Evolutionary conservation across 495 filamentous ascomycete species (phyloP).

Genomic region (Talaromyces wortmannii): DNA sequence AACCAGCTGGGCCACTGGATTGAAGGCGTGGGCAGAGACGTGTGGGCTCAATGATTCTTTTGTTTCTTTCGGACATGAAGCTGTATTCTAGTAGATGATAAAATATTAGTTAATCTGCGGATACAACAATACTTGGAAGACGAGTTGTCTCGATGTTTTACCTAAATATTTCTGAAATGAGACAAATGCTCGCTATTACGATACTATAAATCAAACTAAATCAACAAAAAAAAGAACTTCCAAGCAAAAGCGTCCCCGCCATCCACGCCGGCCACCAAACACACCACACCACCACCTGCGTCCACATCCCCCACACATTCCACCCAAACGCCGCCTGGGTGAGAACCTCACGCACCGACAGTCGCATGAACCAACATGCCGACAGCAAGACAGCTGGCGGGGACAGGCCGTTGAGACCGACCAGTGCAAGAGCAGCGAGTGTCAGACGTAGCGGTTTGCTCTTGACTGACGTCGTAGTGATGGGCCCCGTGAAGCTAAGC

Average conservation of each 20-base stretch:
- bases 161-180: neutral
- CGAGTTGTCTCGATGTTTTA: neutral
- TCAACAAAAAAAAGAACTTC: conserved; percentile 26
- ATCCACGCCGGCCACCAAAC: conserved; percentile 99
- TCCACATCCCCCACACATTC: conserved; percentile 88
- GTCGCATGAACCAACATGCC: conserved; percentile 41
- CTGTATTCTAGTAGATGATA: conserved; percentile 2
- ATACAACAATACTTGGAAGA: neutral
- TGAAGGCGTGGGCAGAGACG: conserved; percentile 79
- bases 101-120: neutral
- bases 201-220: neutral
- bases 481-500: conserved; percentile 60
- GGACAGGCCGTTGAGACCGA: conserved; percentile 51
- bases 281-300: conserved; percentile 85
- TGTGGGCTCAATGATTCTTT: conserved; percentile 67
- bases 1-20: conserved; percentile 95
- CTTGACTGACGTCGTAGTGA: conserved; percentile 13
- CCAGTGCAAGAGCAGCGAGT: conserved; percentile 17
- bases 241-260: conserved; percentile 48
- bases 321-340: conserved; percentile 80
- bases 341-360: conserved; percentile 50
- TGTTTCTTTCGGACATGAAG: conserved; percentile 19
- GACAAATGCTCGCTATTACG: neutral
- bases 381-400: conserved; percentile 57
- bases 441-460: conserved; percentile 7